Percentiles rank a stretch among this genome's conserved stretches.
These are phyloP conservation scores for Paraconiothyrium brasiliense DNA, from an alignment of 2,329 filamentous ascomycete genomes.

Conservation along the genomic window DNA sequence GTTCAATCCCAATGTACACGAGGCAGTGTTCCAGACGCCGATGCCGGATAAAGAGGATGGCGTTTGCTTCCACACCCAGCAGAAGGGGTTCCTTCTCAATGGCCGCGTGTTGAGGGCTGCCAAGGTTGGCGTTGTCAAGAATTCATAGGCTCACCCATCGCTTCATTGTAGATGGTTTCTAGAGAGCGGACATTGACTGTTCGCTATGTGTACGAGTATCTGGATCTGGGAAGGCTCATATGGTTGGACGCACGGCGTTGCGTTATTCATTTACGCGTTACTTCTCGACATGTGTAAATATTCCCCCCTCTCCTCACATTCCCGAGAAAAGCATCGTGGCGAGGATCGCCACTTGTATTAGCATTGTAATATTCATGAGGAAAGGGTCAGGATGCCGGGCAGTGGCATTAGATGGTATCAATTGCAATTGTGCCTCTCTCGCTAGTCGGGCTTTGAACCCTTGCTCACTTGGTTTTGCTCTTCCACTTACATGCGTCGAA, in stretches of 20 bases:
- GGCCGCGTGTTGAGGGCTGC: constrained; percentile 88
- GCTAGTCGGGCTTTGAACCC: neutral
- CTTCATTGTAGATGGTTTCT: neutral
- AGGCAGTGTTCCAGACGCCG: constrained; percentile 94
- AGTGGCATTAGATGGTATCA: constrained; percentile 13
- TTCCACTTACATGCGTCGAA: neutral
- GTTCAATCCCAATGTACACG: constrained; percentile 96
- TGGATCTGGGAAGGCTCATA: constrained; percentile 17
- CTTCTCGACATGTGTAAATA: constrained; percentile 35
- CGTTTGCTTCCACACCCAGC: constrained; percentile 89
- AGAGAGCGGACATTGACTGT: neutral
- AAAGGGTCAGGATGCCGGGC: constrained; percentile 14
- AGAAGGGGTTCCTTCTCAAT: constrained; percentile 95
- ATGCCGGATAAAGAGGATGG: constrained; percentile 89
- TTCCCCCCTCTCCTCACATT: constrained; percentile 40
- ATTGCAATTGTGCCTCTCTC: constrained; percentile 2
- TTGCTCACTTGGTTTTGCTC: neutral
- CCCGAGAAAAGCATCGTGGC: constrained; percentile 25
- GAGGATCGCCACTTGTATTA: constrained; percentile 21
- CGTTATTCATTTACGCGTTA: constrained; percentile 25
- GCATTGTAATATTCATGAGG: constrained; percentile 31
- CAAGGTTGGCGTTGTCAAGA: constrained; percentile 97
- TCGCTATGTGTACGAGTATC: constrained; percentile 33
- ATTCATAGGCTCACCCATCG: constrained; percentile 57
- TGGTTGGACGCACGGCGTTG: constrained; percentile 28